Percentiles rank a stretch among this genome's conserved stretches.
These are phyloP conservation scores for Hexamita inflata DNA, from an alignment of 208 protist species.

Conservation along the genomic window DNA sequence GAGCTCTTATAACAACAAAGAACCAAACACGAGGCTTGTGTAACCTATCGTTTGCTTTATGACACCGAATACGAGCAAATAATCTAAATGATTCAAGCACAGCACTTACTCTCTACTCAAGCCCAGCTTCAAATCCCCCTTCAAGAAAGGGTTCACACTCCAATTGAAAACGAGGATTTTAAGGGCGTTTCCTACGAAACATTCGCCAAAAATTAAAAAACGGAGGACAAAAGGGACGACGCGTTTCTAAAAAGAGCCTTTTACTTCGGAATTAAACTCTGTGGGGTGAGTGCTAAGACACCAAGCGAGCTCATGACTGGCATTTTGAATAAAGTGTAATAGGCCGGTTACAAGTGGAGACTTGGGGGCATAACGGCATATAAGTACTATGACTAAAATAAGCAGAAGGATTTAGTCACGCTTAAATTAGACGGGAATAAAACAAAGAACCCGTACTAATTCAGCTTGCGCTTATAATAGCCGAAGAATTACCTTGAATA, in stretches of 20 bases:
- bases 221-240: no score
- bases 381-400: slow-evolving; percentile 17
- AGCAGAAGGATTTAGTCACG: background rate
- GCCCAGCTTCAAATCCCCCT: no score
- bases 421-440: background rate
- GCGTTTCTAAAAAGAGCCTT: background rate
- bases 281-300: background rate
- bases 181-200: no score
- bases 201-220: no score
- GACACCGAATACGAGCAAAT: no score
- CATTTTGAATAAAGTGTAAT: background rate
- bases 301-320: background rate
- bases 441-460: slow-evolving; percentile 11
- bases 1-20: no score
- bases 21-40: no score
- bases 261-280: slow-evolving; percentile 6
- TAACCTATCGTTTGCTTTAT: no score
- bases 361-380: background rate
- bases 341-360: background rate
- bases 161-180: no score
- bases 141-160: no score
- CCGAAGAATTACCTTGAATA: background rate
- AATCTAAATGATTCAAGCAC: no score
- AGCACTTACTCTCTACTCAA: no score
- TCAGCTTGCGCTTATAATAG: background rate